Percentiles rank a stretch among this genome's conserved stretches.
phyloP scores from a whole-genome alignment of 371 early-diverging fungal genomes.

The Coemansia sp. region DNA sequence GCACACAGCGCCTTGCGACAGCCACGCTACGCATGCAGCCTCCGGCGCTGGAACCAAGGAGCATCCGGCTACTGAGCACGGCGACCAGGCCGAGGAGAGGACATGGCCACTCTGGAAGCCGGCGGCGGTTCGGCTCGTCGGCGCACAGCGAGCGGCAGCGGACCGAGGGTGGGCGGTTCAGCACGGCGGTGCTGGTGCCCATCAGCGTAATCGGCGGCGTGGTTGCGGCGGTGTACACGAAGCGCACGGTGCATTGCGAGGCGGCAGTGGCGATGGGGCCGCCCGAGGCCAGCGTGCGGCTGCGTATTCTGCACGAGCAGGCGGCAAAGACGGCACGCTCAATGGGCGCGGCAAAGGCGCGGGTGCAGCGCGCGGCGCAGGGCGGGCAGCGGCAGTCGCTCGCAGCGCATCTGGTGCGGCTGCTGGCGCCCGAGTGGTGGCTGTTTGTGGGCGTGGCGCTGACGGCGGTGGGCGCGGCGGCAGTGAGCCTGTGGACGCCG shows the following conservation, averaged over 20 bases:
- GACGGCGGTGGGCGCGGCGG: slow-evolving; percentile 67
- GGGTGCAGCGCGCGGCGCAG: background rate
- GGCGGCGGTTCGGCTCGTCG: no score
- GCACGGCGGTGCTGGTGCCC: slow-evolving; percentile 10
- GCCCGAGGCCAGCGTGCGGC: slow-evolving; percentile 28
- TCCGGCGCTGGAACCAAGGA: no score
- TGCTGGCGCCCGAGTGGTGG: slow-evolving; percentile 59
- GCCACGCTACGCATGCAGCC: no score
- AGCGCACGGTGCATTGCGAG: slow-evolving; percentile 20
- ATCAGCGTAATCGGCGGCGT: slow-evolving; percentile 28
- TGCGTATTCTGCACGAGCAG: slow-evolving; percentile 34
- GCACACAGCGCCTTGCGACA: no score
- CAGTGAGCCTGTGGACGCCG: slow-evolving; percentile 69
- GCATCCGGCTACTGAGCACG: no score
- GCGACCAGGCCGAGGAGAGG: no score
- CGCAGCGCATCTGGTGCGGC: slow-evolving; percentile 17
- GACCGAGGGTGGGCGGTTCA: background rate
- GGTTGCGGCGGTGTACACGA: slow-evolving; percentile 12
- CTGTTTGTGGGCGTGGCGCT: slow-evolving; percentile 57
- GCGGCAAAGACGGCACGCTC: slow-evolving; percentile 14
- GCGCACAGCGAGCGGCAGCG: background rate
- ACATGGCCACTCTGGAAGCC: no score
- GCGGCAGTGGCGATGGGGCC: background rate
- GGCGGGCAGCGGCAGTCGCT: slow-evolving; percentile 1
- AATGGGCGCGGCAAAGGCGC: slow-evolving; percentile 5